phyloP scores from a whole-genome alignment of 768 basidiomycete species.

The Gloeopeniophorella convolvens region DNA sequence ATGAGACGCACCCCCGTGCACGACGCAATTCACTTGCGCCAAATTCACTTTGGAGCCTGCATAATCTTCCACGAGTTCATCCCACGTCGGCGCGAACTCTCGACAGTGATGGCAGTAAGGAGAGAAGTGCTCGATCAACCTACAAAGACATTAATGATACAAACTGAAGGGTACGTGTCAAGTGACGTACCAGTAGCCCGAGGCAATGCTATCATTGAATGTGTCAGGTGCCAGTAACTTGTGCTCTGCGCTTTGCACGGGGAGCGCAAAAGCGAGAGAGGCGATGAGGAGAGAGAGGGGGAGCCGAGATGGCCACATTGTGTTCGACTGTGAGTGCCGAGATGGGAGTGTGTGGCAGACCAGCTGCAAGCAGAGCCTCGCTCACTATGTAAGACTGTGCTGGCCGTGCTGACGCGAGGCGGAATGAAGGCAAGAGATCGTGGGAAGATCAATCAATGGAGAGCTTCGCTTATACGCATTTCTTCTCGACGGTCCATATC shows the following conservation, averaged over 20 bases:
- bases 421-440: background rate
- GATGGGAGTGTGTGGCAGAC: background rate
- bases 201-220: conserved; percentile 45
- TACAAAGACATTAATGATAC: conserved; percentile 16
- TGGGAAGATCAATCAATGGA: conserved; percentile 38
- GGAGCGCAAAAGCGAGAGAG: conserved; percentile 18
- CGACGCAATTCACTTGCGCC: conserved; percentile 77
- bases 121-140: conserved; percentile 84
- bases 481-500: conserved; percentile 44
- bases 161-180: background rate
- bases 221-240: conserved; percentile 48
- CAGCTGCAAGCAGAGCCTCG: background rate
- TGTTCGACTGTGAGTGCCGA: background rate
- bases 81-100: conserved; percentile 78
- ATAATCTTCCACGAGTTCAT: conserved; percentile 50
- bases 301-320: conserved; percentile 6
- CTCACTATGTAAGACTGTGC: background rate
- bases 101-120: conserved; percentile 81
- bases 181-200: conserved; percentile 56
- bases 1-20: conserved; percentile 59
- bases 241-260: conserved; percentile 21
- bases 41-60: conserved; percentile 49
- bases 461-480: conserved; percentile 47
- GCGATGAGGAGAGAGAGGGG: conserved; percentile 16
- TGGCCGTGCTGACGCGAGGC: background rate